phyloP scores from a whole-genome alignment of 495 filamentous ascomycete species.

The Hypoxylon fragiforme region DNA sequence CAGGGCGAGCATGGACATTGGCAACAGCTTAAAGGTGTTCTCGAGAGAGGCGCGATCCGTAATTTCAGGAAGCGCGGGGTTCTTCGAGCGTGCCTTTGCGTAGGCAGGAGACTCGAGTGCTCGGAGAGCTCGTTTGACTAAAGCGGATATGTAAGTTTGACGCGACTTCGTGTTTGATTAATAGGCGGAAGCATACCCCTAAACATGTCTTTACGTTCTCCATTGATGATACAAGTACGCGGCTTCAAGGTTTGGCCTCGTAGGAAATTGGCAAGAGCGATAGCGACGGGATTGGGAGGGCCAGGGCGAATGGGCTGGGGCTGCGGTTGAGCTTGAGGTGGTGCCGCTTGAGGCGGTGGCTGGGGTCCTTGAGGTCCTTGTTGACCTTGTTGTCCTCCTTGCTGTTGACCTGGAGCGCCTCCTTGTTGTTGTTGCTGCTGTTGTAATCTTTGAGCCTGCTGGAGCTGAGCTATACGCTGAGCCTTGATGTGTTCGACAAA shows the following conservation, averaged over 20 bases:
- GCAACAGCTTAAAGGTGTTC: slow-evolving; percentile 92
- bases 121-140: slow-evolving; percentile 96
- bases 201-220: slow-evolving; percentile 98
- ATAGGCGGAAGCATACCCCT: slow-evolving; percentile 61
- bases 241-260: slow-evolving; percentile 83
- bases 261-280: slow-evolving; percentile 90
- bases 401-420: slow-evolving; percentile 27
- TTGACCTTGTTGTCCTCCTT: slow-evolving; percentile 30
- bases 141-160: slow-evolving; percentile 9
- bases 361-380: slow-evolving; percentile 44
- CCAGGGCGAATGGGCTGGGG: slow-evolving; percentile 66
- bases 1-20: slow-evolving; percentile 90
- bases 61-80: slow-evolving; percentile 84
- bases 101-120: slow-evolving; percentile 90
- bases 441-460: slow-evolving; percentile 64
- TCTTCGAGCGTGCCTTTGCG: slow-evolving; percentile 82
- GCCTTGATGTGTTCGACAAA: slow-evolving; percentile 70
- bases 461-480: slow-evolving; percentile 63
- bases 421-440: slow-evolving; percentile 64
- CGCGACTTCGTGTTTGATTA: neutral
- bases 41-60: slow-evolving; percentile 84
- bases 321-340: slow-evolving; percentile 51
- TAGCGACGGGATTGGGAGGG: slow-evolving; percentile 81
- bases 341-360: slow-evolving; percentile 44
- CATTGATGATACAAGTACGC: slow-evolving; percentile 90